Evolutionary conservation across 2,329 filamentous ascomycete genomes (phyloP).

Genomic region (Trichoderma pleuroti): DNA sequence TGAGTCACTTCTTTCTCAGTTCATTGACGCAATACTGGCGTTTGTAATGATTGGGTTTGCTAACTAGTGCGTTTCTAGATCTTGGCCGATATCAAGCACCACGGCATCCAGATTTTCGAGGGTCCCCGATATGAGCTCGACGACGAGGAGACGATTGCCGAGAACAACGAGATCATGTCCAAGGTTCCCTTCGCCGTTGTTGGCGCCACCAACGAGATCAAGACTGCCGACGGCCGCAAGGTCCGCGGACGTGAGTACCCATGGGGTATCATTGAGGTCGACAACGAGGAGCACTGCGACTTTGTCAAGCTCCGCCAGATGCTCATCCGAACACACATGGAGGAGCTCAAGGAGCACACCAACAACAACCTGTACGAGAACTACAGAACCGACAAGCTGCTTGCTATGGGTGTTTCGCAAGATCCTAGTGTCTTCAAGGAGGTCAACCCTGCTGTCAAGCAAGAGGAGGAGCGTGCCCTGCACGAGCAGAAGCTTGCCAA

Average conservation of each 20-base stretch:
- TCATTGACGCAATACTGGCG: background rate
- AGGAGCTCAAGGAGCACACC: slow-evolving; percentile 99
- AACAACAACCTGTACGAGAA: slow-evolving; percentile 99
- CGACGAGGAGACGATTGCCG: slow-evolving; percentile 98
- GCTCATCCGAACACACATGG: slow-evolving; percentile 99
- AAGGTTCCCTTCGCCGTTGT: slow-evolving; percentile 99
- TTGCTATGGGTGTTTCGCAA: slow-evolving; percentile 96
- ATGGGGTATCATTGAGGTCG: slow-evolving; percentile 98
- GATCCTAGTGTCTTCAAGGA: slow-evolving; percentile 99
- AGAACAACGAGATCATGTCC: slow-evolving; percentile 99
- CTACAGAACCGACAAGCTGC: slow-evolving; percentile 99
- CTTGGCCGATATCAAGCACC: slow-evolving; percentile 91
- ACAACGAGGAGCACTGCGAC: slow-evolving; percentile 99
- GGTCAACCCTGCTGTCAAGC: slow-evolving; percentile 99
- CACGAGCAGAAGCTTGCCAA: slow-evolving; percentile 99
- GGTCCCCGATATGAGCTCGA: slow-evolving; percentile 97
- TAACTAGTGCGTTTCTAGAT: slow-evolving; percentile 58
- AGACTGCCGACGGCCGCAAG: slow-evolving; percentile 85
- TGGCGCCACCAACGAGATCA: slow-evolving; percentile 92
- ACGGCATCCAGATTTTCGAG: slow-evolving; percentile 98
- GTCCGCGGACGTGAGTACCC: slow-evolving; percentile 95
- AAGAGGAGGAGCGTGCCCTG: slow-evolving; percentile 95
- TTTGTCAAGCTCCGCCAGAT: slow-evolving; percentile 99
- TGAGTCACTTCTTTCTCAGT: slow-evolving; percentile 51
- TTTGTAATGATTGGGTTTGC: background rate